Conservation (phyloP, 2,329 filamentous ascomycete genomes). For the Hypoxylon sp. region DNA sequence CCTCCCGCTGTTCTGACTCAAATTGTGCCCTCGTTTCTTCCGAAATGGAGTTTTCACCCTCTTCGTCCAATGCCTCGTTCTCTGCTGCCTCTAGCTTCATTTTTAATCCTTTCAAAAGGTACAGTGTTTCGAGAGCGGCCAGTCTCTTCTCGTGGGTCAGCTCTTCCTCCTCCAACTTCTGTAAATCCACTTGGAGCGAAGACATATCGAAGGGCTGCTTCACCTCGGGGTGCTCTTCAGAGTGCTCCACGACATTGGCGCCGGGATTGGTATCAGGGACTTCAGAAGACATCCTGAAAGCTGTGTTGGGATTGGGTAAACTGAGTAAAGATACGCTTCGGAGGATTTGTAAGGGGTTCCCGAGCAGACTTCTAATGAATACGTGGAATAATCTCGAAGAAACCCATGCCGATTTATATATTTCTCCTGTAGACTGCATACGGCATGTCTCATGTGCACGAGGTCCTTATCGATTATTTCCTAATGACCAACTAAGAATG, state of each 20-base stretch:
- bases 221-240: neutral
- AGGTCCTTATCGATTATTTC: neutral
- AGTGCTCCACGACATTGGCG: neutral
- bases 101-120: too few species aligned
- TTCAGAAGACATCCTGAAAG: neutral
- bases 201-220: neutral
- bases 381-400: neutral
- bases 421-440: neutral
- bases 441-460: neutral
- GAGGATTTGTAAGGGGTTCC: neutral
- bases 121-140: too few species aligned
- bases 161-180: neutral
- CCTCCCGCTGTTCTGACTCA: too few species aligned
- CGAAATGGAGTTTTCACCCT: too few species aligned
- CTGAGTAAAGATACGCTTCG: neutral
- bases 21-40: too few species aligned
- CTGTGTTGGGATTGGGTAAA: neutral
- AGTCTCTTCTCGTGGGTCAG: neutral
- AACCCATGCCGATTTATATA: neutral
- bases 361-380: neutral
- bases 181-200: neutral
- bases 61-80: too few species aligned
- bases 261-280: neutral
- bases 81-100: too few species aligned
- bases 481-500: neutral